Conservation (phyloP, 495 filamentous ascomycete genomes). For the Talaromyces thailandensis region DNA sequence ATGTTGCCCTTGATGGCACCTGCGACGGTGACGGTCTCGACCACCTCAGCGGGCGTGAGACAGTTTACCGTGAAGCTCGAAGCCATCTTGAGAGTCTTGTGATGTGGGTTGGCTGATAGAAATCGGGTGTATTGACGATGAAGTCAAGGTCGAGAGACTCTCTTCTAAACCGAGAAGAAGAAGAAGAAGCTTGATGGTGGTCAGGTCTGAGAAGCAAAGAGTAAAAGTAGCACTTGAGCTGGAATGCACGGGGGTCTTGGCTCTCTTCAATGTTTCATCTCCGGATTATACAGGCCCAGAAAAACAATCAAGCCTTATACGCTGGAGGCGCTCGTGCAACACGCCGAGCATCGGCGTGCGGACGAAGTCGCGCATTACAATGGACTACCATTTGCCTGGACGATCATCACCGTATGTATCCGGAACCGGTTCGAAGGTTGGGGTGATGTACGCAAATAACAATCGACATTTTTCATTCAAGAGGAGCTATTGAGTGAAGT, state of each 20-base stretch:
- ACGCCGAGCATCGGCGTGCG: not conserved
- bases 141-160: not conserved
- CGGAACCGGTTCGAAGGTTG: not conserved
- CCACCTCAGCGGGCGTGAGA: conserved; percentile 36
- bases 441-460: not conserved
- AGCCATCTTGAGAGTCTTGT: not conserved
- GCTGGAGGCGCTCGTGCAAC: not conserved
- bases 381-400: not conserved
- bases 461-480: not conserved
- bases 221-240: not conserved
- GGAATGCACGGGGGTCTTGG: not conserved
- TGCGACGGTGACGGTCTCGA: conserved; percentile 33
- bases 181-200: not conserved
- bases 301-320: not conserved
- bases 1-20: conserved; percentile 44
- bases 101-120: not conserved
- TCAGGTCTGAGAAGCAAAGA: not conserved
- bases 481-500: not conserved
- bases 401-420: not conserved
- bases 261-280: not conserved
- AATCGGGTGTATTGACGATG: not conserved
- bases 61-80: conserved; percentile 22
- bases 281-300: not conserved
- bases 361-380: not conserved
- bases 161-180: not conserved